Evolutionary conservation across 352 stramenopile genomes (phyloP).

Genomic region (Peronospora belbahrii): DNA sequence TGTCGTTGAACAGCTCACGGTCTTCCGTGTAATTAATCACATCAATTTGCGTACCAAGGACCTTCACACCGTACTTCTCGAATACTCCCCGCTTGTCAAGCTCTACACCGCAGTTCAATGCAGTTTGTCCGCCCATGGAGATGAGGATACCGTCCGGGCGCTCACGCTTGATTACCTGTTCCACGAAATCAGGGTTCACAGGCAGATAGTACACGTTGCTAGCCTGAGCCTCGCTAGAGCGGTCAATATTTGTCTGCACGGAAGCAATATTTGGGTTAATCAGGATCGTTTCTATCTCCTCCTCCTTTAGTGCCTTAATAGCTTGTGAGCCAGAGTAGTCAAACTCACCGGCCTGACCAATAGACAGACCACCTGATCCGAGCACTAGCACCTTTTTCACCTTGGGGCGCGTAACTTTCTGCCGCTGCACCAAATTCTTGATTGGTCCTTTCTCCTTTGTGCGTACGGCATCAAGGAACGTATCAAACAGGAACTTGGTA

Average conservation of each 20-base stretch:
- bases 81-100: conserved; percentile 50
- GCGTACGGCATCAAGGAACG: conserved; percentile 91
- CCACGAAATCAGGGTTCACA: conserved; percentile 88
- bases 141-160: conserved; percentile 88
- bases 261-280: conserved; percentile 99
- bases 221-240: conserved; percentile 83
- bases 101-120: conserved; percentile 90
- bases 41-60: conserved; percentile 92
- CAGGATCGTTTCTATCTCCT: conserved; percentile 95
- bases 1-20: conserved; percentile 90
- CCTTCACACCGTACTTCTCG: conserved; percentile 63
- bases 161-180: conserved; percentile 75
- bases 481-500: conserved; percentile 97
- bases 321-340: conserved; percentile 97
- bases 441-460: conserved; percentile 64
- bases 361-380: conserved; percentile 94
- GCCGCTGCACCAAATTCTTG: conserved; percentile 60
- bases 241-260: conserved; percentile 97
- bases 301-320: conserved; percentile 98
- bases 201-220: conserved; percentile 98
- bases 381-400: conserved; percentile 96
- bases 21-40: conserved; percentile 93
- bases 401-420: conserved; percentile 48
- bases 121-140: conserved; percentile 93
- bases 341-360: conserved; percentile 98